A percentile compares a stretch with the other conserved stretches of the same genome.
These are phyloP conservation scores for Plasmodium ovale DNA, from an alignment of 169 alveolate species.

Conservation along the genomic window DNA sequence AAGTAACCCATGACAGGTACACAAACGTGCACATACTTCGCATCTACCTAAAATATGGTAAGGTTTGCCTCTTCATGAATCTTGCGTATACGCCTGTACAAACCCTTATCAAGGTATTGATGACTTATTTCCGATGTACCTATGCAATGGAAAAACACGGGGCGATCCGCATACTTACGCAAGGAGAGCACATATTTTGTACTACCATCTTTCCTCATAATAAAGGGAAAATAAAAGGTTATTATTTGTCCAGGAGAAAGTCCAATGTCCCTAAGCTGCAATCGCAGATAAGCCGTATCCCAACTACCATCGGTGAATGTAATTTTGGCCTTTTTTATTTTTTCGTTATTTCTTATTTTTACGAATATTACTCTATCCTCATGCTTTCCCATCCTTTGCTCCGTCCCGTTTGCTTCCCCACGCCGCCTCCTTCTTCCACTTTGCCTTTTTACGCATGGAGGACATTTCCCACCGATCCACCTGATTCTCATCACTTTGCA, in stretches of 20 bases:
- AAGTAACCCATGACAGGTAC: too few relatives aligned
- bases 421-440: background rate
- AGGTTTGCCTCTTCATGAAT: conserved; percentile 15
- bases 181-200: conserved; percentile 16
- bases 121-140: conserved; percentile 43
- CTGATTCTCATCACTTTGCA: conserved; percentile 17
- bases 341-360: conserved; percentile 49
- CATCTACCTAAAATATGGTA: conserved; percentile 14
- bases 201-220: conserved; percentile 9
- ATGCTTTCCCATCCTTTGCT: background rate
- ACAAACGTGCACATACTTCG: too few relatives aligned
- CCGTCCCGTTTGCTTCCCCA: background rate
- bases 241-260: conserved; percentile 72
- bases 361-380: background rate
- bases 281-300: conserved; percentile 4
- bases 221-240: conserved; percentile 59
- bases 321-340: conserved; percentile 55
- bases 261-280: conserved; percentile 19
- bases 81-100: conserved; percentile 7
- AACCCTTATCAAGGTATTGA: conserved; percentile 20
- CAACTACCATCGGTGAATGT: background rate
- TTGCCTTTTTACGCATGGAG: conserved; percentile 9
- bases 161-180: background rate
- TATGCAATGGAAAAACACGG: conserved; percentile 31
- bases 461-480: conserved; percentile 21